These are phyloP conservation scores for Zasmidium citrigriseum DNA, from an alignment of 2,329 filamentous ascomycete genomes.

Conservation along the genomic window DNA sequence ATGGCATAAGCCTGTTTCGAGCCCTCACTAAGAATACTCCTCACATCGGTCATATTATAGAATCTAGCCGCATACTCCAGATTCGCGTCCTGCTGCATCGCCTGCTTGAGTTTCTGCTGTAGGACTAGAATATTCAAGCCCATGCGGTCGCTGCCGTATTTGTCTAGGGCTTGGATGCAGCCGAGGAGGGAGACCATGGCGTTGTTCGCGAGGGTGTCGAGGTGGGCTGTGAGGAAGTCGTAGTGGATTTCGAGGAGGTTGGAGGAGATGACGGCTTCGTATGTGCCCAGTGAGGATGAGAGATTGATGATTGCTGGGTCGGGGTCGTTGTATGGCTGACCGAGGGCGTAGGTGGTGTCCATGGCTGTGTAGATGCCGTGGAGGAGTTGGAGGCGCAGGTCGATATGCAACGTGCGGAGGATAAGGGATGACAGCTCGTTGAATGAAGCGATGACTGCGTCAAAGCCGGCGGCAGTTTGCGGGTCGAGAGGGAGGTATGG, in stretches of 20 bases:
- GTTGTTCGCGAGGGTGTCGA: slow-evolving; percentile 75
- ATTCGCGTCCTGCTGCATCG: slow-evolving; percentile 67
- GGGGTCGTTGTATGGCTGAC: slow-evolving; percentile 74
- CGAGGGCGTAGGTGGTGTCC: slow-evolving; percentile 51
- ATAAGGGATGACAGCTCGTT: slow-evolving; percentile 76
- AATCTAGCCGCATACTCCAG: slow-evolving; percentile 66
- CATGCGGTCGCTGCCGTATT: slow-evolving; percentile 79
- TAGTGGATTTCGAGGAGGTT: slow-evolving; percentile 71
- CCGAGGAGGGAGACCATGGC: slow-evolving; percentile 72
- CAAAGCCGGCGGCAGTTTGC: slow-evolving; percentile 84
- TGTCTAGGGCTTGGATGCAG: slow-evolving; percentile 79
- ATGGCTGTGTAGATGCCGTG: slow-evolving; percentile 68
- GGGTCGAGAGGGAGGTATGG: slow-evolving; percentile 86
- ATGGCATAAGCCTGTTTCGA: slow-evolving; percentile 35
- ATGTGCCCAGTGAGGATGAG: slow-evolving; percentile 80
- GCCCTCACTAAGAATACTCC: slow-evolving; percentile 40
- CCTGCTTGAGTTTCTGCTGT: slow-evolving; percentile 94
- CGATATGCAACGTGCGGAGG: slow-evolving; percentile 83
- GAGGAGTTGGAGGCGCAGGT: slow-evolving; percentile 82
- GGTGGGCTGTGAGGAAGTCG: slow-evolving; percentile 71
- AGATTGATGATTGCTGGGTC: slow-evolving; percentile 79
- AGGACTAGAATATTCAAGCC: slow-evolving; percentile 91
- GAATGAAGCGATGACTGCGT: slow-evolving; percentile 81
- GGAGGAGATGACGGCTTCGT: slow-evolving; percentile 77
- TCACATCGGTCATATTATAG: slow-evolving; percentile 64